These are phyloP conservation scores for Eucalyptus grandis DNA, from an alignment of 345 rosid species.

Conservation along the genomic window DNA sequence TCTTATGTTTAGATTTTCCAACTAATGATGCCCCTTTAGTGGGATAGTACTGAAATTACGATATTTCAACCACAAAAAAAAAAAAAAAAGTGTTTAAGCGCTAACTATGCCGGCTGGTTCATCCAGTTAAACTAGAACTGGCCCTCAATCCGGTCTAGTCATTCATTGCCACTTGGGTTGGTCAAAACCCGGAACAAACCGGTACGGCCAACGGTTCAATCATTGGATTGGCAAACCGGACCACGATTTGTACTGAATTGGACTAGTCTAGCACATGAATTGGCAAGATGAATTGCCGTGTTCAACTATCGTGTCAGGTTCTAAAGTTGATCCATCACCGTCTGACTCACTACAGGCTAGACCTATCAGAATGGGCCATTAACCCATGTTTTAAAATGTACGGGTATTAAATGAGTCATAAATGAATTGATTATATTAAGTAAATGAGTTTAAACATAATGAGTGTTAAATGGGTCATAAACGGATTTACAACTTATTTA, in stretches of 20 bases:
- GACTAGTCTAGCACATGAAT: background rate
- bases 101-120: background rate
- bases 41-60: no score
- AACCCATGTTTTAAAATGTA: no score
- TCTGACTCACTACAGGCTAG: no score
- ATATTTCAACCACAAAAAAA: background rate
- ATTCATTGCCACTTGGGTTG: background rate
- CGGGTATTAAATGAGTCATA: no score
- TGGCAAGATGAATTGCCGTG: background rate
- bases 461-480: no score
- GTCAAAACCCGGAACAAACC: background rate
- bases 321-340: background rate
- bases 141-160: accelerated
- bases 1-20: no score
- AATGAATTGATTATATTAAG: no score
- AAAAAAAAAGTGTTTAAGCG: no score
- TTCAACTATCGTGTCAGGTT: accelerated
- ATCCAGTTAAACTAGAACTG: background rate
- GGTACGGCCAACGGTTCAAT: background rate
- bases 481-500: no score
- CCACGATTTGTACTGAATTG: background rate
- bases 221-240: background rate
- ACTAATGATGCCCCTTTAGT: no score
- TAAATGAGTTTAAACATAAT: no score
- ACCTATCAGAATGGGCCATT: no score